phyloP scores from a whole-genome alignment of 1,284 basidiomycete genomes.

The Puccinia polysora region DNA sequence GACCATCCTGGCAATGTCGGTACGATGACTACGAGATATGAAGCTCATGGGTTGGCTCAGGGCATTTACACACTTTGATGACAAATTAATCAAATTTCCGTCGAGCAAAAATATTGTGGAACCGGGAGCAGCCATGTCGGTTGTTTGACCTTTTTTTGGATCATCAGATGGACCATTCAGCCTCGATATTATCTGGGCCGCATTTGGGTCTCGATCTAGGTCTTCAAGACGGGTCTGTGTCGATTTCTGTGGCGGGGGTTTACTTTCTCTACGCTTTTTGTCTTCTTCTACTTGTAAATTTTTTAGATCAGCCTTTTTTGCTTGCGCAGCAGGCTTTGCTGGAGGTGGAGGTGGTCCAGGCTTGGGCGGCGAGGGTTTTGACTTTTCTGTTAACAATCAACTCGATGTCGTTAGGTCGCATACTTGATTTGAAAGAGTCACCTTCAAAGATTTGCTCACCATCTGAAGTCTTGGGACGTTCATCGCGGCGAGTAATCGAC shows the following conservation, averaged over 20 bases:
- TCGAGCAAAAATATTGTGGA: slow-evolving; percentile 30
- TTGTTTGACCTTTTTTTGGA: not conserved
- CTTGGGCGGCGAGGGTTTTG: not conserved
- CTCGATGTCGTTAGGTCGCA: no score
- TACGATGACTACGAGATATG: slow-evolving; percentile 16
- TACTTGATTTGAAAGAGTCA: no score
- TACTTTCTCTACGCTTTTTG: not conserved
- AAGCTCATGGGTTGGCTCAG: not conserved
- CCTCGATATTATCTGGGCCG: not conserved
- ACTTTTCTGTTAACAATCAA: no score
- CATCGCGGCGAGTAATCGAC: no score
- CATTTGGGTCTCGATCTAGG: slow-evolving; percentile 5
- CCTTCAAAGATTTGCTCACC: no score
- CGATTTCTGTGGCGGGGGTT: not conserved
- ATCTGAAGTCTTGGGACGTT: no score
- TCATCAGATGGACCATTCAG: not conserved
- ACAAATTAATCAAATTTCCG: slow-evolving; percentile 40
- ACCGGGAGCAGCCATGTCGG: slow-evolving; percentile 19
- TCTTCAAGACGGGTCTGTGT: slow-evolving; percentile 8
- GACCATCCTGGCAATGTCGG: slow-evolving; percentile 14
- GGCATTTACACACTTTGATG: slow-evolving; percentile 19
- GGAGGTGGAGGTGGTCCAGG: not conserved
- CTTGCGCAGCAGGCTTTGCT: not conserved
- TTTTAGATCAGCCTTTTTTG: not conserved
- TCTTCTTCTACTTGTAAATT: slow-evolving; percentile 12